Evolutionary conservation across 805 yeast genomes (phyloP).

Genomic region (Sungouiozyma ichnusensis): DNA sequence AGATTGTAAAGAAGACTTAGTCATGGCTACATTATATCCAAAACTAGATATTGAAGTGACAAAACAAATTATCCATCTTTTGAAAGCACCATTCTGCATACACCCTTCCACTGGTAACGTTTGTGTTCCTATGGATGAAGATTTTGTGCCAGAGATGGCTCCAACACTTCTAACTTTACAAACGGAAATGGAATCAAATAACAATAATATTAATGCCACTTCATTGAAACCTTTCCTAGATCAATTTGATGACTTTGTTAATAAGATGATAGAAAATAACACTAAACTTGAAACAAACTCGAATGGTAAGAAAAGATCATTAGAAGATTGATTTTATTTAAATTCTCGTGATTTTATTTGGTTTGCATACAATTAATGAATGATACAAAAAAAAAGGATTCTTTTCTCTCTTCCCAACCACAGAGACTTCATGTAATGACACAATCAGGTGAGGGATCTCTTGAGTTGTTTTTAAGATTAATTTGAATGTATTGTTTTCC

Average conservation of each 20-base stretch:
- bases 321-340: constrained; percentile 9
- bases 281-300: constrained; percentile 5
- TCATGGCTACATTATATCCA: constrained; percentile 76
- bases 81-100: constrained; percentile 93
- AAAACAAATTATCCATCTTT: constrained; percentile 75
- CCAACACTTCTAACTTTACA: constrained; percentile 64
- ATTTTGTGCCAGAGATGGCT: constrained; percentile 66
- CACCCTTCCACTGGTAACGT: constrained; percentile 94
- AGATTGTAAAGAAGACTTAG: constrained; percentile 75
- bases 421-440: neutral
- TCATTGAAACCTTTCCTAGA: constrained; percentile 62
- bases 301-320: constrained; percentile 30
- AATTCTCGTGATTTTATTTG: no score
- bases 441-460: neutral
- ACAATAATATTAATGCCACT: constrained; percentile 42
- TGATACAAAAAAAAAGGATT: neutral
- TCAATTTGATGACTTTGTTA: constrained; percentile 54
- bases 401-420: neutral
- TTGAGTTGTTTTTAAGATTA: constrained; percentile 1
- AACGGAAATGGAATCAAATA: constrained; percentile 48
- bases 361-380: neutral
- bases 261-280: constrained; percentile 27
- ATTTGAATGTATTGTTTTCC: constrained; percentile 32
- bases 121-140: constrained; percentile 63
- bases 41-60: constrained; percentile 91